Conservation (phyloP, 352 stramenopile genomes). For the Phytopythium chamaehyphon region DNA sequence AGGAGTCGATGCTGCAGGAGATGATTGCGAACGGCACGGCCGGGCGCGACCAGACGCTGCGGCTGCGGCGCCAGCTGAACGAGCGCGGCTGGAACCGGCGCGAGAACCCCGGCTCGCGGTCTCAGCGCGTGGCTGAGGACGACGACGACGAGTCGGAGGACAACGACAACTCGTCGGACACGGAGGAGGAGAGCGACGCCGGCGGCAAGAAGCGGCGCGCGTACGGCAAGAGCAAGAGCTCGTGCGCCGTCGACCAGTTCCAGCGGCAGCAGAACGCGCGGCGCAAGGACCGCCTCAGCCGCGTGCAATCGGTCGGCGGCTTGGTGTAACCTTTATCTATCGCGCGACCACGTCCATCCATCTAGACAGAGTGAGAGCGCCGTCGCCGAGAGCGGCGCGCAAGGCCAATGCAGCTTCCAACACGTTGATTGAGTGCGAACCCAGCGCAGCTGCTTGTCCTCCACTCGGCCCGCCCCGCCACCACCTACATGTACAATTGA, state of each 20-base stretch:
- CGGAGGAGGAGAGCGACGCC: slow-evolving; percentile 38
- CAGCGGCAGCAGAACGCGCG: slow-evolving; percentile 49
- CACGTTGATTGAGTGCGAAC: too few species aligned
- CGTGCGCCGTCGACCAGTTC: slow-evolving; percentile 39
- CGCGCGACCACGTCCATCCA: not conserved
- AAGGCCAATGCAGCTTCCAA: slow-evolving; percentile 2
- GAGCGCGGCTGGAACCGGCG: slow-evolving; percentile 59
- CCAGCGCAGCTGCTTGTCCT: too few species aligned
- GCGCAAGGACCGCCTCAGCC: slow-evolving; percentile 48
- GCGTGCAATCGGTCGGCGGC: slow-evolving; percentile 34
- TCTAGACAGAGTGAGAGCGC: slow-evolving; percentile 7
- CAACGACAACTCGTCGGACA: slow-evolving; percentile 34
- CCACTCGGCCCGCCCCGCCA: too few species aligned
- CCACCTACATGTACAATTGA: too few species aligned
- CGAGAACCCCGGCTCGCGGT: slow-evolving; percentile 28
- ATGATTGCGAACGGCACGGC: slow-evolving; percentile 80
- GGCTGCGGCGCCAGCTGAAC: slow-evolving; percentile 55
- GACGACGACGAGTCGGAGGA: slow-evolving; percentile 11
- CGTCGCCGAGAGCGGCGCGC: not conserved
- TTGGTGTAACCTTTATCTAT: slow-evolving; percentile 44
- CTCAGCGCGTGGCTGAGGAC: slow-evolving; percentile 25
- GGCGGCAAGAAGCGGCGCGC: slow-evolving; percentile 14
- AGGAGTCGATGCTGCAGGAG: slow-evolving; percentile 69
- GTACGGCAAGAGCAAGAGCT: slow-evolving; percentile 18
- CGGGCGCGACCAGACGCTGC: slow-evolving; percentile 61